These are phyloP conservation scores for Microdochium bolleyi DNA, from an alignment of 2,329 filamentous ascomycete species.

Conservation along the genomic window DNA sequence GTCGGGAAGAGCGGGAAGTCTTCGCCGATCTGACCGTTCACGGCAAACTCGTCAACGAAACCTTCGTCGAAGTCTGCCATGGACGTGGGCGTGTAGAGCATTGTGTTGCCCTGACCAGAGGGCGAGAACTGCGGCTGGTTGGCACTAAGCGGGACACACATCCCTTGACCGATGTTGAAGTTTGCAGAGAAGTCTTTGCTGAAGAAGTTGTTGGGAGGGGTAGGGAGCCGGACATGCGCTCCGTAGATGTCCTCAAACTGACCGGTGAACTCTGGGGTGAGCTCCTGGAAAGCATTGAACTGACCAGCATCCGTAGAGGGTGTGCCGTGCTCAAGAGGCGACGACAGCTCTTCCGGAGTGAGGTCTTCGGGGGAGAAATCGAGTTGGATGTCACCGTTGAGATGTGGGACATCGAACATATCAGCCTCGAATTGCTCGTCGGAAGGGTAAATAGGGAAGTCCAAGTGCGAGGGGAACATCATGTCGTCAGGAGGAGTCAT, in stretches of 20 bases:
- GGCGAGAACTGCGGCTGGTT: constrained; percentile 54
- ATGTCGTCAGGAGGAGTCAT: constrained; percentile 51
- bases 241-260: constrained; percentile 56
- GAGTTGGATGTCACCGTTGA: constrained; percentile 29
- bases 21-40: constrained; percentile 31
- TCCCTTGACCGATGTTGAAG: constrained; percentile 29
- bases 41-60: constrained; percentile 44
- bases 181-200: constrained; percentile 34
- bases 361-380: constrained; percentile 23
- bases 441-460: constrained; percentile 41
- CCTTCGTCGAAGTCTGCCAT: constrained; percentile 56
- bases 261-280: constrained; percentile 51
- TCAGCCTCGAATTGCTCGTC: constrained; percentile 36
- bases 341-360: constrained; percentile 26
- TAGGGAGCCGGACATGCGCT: constrained; percentile 47
- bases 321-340: constrained; percentile 42
- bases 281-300: constrained; percentile 52
- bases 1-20: constrained; percentile 60
- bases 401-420: constrained; percentile 28
- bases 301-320: constrained; percentile 35
- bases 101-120: constrained; percentile 57
- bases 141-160: constrained; percentile 29
- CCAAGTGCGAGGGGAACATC: constrained; percentile 25
- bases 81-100: constrained; percentile 61
- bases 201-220: constrained; percentile 34